Percentiles rank a stretch among this genome's conserved stretches.
These are phyloP conservation scores for Umbelopsis sp. DNA, from an alignment of 192 early-diverging fungal species.

Conservation along the genomic window DNA sequence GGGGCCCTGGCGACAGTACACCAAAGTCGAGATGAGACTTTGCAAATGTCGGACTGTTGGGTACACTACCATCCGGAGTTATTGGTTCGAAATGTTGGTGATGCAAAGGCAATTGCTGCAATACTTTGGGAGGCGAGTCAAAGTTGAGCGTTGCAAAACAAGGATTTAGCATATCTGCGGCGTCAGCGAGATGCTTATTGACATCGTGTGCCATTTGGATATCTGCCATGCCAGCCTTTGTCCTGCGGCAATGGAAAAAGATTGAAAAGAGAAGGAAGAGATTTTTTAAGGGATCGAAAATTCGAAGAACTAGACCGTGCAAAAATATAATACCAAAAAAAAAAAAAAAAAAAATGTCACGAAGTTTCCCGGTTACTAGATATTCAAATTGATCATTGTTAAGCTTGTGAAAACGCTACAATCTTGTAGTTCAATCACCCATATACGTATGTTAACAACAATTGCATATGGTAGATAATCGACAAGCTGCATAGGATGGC, in stretches of 20 bases:
- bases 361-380: not conserved
- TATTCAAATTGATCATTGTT: no score
- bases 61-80: conserved; percentile 35
- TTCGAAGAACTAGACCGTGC: not conserved
- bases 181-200: conserved; percentile 13
- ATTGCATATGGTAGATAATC: not conserved
- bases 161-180: conserved; percentile 19
- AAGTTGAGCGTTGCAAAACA: conserved; percentile 19
- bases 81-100: conserved; percentile 37
- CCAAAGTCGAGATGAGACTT: conserved; percentile 15
- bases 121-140: not conserved
- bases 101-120: conserved; percentile 7
- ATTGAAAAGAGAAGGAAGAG: conserved; percentile 15
- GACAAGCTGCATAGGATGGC: not conserved
- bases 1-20: not conserved
- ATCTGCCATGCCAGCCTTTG: conserved; percentile 6
- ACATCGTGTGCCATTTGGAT: not conserved
- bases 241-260: not conserved
- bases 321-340: not conserved
- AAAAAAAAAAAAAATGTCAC: conserved; percentile 10
- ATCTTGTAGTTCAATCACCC: no score
- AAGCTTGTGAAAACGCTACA: no score
- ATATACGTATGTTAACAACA: not conserved
- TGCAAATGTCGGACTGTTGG: conserved; percentile 29
- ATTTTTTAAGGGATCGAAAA: not conserved